Conservation (phyloP, 2,329 filamentous ascomycete species). For the Immersiporthe knoxdaviesiana region DNA sequence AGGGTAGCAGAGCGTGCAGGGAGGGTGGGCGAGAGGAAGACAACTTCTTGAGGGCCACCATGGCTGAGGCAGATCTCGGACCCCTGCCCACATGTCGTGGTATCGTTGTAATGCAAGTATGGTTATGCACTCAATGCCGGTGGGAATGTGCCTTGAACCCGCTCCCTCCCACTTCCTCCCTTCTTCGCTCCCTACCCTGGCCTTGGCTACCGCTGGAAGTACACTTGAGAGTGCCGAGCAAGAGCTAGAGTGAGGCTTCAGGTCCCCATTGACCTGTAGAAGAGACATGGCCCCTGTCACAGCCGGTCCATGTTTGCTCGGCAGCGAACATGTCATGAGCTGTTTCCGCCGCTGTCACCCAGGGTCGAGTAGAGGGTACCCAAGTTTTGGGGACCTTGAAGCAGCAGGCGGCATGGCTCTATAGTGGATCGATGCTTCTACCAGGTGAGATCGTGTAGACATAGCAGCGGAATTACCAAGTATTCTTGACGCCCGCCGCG, state of each 20-base stretch:
- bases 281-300: not conserved
- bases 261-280: not conserved
- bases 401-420: not conserved
- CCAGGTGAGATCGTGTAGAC: not conserved
- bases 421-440: not conserved
- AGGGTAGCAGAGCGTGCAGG: conserved; percentile 23
- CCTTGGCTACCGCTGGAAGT: not conserved
- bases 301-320: not conserved
- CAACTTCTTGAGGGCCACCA: not conserved
- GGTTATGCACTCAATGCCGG: conserved; percentile 6
- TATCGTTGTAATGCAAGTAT: conserved; percentile 17
- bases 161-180: not conserved
- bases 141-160: not conserved
- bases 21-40: not conserved
- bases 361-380: no score
- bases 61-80: conserved; percentile 34
- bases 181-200: not conserved
- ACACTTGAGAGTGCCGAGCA: not conserved
- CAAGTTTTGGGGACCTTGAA: no score
- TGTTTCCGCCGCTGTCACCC: not conserved
- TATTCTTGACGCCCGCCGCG: not conserved
- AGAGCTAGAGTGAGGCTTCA: not conserved
- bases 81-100: conserved; percentile 34
- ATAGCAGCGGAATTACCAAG: not conserved
- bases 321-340: not conserved